Evolutionary conservation across 805 yeast genomes (phyloP).

Genomic region (Kregervanrija pseudodelftensis): DNA sequence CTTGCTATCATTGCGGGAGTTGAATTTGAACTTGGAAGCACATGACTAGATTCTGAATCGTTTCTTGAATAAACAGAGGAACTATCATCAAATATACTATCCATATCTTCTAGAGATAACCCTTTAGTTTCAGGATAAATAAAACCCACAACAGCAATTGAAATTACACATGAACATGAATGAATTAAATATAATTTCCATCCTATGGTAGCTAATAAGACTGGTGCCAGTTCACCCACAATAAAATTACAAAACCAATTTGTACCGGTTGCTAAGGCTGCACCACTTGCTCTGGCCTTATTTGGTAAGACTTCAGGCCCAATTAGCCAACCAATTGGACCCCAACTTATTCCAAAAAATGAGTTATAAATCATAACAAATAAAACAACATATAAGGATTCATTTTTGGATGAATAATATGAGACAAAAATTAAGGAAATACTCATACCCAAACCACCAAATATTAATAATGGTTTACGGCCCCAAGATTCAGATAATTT

Average conservation of each 20-base stretch:
- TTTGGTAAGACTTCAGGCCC: constrained; percentile 78
- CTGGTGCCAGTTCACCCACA: constrained; percentile 89
- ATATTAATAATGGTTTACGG: constrained; percentile 70
- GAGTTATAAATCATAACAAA: constrained; percentile 78
- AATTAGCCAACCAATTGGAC: constrained; percentile 87
- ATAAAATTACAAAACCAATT: constrained; percentile 91
- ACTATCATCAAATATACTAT: constrained; percentile 73
- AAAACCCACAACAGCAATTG: constrained; percentile 64
- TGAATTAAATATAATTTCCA: constrained; percentile 84
- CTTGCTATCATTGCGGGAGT: constrained; percentile 20
- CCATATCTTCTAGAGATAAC: constrained; percentile 85
- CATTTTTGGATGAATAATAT: constrained; percentile 43
- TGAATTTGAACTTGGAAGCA: neutral
- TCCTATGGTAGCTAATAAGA: constrained; percentile 63
- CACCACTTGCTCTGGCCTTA: constrained; percentile 81
- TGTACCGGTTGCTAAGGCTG: constrained; percentile 83
- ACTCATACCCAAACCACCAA: constrained; percentile 80
- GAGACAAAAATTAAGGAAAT: constrained; percentile 59
- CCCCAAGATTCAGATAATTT: constrained; percentile 88
- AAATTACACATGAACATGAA: constrained; percentile 66
- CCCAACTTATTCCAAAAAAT: constrained; percentile 87
- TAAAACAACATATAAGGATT: constrained; percentile 44
- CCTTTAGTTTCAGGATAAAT: constrained; percentile 90
- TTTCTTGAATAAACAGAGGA: constrained; percentile 20
- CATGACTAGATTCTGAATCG: too few species aligned